Evolutionary conservation across 805 yeast genomes (phyloP), one percentile per base, ranked within the genome.

Genomic region (Cyberlindnera subsufficiens): DNA sequence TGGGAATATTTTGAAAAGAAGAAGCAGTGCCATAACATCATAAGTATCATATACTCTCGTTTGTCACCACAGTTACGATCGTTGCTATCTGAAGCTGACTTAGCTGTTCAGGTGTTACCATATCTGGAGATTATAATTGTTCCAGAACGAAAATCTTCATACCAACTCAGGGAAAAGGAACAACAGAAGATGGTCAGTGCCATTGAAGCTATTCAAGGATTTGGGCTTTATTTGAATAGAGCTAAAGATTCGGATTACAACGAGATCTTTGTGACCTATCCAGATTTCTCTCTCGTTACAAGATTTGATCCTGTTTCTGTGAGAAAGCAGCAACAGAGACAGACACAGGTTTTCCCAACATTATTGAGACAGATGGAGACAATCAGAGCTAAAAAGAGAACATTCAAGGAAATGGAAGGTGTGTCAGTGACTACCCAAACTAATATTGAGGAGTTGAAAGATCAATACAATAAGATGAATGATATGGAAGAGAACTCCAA

Each of bases 191-290:
- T 72, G 3, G 68, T 64, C 22, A 60, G 59, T 35, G 57, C 76
- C 3, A 64, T 74, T 2, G 55, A 52, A 5, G 53, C 75, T 3
- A 50, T 73, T 6, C 61, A 64, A 32, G 65, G 59, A 3, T 65
- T 73, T 39, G 70, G 67, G 20, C 50, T 79, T 29, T 54, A 49
- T 18, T 53, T 79, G 31, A 72, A 68, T 11, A 55, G 54, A 31
- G 50, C 52, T 8, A 56, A 49, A 32, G 65, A 64, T 43, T 66
- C 63, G 18, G 52, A 52, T 9, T 53, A 45, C 33, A 58, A 56
- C 40, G 58, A 56, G n/a, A 54, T 54, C 32, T 48, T 42, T 13
- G 53, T 48, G 9, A 52, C 55, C 10, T 43, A 45, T 34, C 61
- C 61, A 10, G 58, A 57, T 19, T 50, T 53, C 33, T 41, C 53